Evolutionary conservation across 805 yeast genomes (phyloP).

Genomic region (Saturnispora hagleri): DNA sequence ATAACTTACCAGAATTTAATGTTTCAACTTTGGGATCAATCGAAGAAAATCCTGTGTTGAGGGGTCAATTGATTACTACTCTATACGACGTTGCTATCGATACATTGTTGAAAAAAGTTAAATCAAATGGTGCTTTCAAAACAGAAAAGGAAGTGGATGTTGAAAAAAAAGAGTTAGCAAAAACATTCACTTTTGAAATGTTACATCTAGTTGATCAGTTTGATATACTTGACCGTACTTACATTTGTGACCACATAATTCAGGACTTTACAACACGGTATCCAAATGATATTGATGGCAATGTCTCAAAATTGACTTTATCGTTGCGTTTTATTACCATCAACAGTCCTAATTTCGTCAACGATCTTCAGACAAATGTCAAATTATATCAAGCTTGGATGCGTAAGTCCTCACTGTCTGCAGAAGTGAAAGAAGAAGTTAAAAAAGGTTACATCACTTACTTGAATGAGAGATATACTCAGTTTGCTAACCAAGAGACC

Average conservation of each 20-base stretch:
- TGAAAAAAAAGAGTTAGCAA: not conserved
- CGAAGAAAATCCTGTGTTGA: conserved; percentile 73
- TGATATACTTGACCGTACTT: conserved; percentile 55
- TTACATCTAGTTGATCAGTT: conserved; percentile 60
- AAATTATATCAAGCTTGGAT: conserved; percentile 56
- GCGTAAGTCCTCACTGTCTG: conserved; percentile 28
- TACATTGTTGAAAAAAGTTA: conserved; percentile 27
- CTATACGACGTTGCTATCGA: conserved; percentile 61
- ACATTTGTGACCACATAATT: conserved; percentile 58
- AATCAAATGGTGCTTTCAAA: conserved; percentile 28
- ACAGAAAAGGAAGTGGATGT: conserved; percentile 23
- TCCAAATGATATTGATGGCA: conserved; percentile 32
- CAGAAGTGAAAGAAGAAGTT: conserved; percentile 25
- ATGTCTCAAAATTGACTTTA: conserved; percentile 47
- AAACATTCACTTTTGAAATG: conserved; percentile 30
- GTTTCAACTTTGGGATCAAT: conserved; percentile 75
- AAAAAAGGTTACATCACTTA: conserved; percentile 27
- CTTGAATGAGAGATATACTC: conserved; percentile 21
- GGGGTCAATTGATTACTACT: conserved; percentile 63
- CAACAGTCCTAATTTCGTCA: conserved; percentile 39
- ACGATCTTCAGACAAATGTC: conserved; percentile 56
- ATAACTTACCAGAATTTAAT: conserved; percentile 74
- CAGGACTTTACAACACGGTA: conserved; percentile 38
- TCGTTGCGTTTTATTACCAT: conserved; percentile 49
- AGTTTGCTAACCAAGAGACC: conserved; percentile 15